Evolutionary conservation across 768 basidiomycete genomes (phyloP).

Genomic region (Leucosporidium scottii): DNA sequence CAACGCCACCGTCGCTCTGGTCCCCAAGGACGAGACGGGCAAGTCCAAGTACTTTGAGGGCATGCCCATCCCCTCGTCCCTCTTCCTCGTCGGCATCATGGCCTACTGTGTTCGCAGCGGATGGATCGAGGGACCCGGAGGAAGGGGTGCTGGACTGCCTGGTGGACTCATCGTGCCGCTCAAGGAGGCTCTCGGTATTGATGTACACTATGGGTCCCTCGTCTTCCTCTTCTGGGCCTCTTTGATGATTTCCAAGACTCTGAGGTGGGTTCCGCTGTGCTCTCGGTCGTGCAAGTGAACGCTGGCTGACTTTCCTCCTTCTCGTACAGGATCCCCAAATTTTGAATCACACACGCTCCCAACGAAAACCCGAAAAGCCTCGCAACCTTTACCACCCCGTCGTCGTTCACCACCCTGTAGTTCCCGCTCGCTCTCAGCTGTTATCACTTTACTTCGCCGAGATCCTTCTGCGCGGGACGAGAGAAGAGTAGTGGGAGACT

Average conservation of each 20-base stretch:
- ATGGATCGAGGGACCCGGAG: slow-evolving; percentile 44
- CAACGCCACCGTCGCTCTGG: slow-evolving; percentile 92
- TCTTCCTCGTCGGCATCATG: slow-evolving; percentile 68
- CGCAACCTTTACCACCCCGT: too few species aligned
- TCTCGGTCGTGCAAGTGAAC: background rate
- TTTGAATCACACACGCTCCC: background rate
- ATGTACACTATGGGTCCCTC: slow-evolving; percentile 70
- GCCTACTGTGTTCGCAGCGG: slow-evolving; percentile 53
- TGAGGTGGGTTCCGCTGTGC: slow-evolving; percentile 44
- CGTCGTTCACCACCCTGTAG: too few species aligned
- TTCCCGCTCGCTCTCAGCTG: too few species aligned
- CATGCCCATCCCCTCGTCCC: slow-evolving; percentile 86
- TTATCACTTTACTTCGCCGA: too few species aligned
- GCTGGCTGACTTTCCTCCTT: background rate
- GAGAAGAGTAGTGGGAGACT: too few species aligned
- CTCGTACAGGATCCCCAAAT: slow-evolving; percentile 14
- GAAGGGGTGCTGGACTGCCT: slow-evolving; percentile 49
- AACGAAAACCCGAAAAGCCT: too few species aligned
- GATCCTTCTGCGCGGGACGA: too few species aligned
- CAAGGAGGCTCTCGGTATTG: slow-evolving; percentile 44
- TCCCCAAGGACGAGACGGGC: slow-evolving; percentile 78
- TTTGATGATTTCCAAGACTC: slow-evolving; percentile 96
- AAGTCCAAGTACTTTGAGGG: slow-evolving; percentile 96
- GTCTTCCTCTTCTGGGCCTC: slow-evolving; percentile 84
- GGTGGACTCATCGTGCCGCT: slow-evolving; percentile 43